Conservation (phyloP, 371 early-diverging fungal genomes). For the Circinella umbellata region DNA sequence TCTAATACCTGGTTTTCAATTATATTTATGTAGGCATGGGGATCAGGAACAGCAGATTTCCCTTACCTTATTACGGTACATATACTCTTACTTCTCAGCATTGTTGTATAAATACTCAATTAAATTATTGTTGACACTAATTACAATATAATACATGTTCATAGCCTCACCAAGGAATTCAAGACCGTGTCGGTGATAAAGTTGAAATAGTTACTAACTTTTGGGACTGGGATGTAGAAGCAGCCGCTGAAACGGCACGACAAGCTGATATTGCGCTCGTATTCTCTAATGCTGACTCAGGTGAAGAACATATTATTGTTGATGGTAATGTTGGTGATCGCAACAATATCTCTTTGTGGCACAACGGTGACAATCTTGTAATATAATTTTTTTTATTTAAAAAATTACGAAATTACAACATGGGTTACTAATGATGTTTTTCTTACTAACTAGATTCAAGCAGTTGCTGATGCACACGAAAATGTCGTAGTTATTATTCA, state of each 20-base stretch:
- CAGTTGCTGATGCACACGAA: constrained; percentile 54
- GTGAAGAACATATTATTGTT: constrained; percentile 52
- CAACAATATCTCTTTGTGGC: constrained; percentile 60
- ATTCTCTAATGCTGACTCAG: constrained; percentile 62
- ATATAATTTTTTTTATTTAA: background rate
- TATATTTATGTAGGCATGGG: constrained; percentile 55
- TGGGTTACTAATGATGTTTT: too few relatives aligned
- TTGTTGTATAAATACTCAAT: background rate
- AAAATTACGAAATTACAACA: too few relatives aligned
- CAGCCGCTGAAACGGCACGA: constrained; percentile 40
- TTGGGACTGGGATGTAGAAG: constrained; percentile 33
- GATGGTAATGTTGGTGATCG: constrained; percentile 59
- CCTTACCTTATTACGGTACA: constrained; percentile 61
- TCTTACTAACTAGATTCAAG: constrained; percentile 38
- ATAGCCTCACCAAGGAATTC: constrained; percentile 45
- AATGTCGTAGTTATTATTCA: constrained; percentile 67
- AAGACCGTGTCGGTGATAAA: constrained; percentile 29
- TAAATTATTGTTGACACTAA: background rate
- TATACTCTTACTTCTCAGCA: background rate
- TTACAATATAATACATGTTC: background rate
- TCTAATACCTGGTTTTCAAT: too few relatives aligned
- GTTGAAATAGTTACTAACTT: background rate
- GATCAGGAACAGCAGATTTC: constrained; percentile 62
- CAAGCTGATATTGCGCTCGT: constrained; percentile 61
- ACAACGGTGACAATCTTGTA: constrained; percentile 64